Evolutionary conservation across 2,329 filamentous ascomycete genomes (phyloP).

Genomic region (Penicillium sp.): DNA sequence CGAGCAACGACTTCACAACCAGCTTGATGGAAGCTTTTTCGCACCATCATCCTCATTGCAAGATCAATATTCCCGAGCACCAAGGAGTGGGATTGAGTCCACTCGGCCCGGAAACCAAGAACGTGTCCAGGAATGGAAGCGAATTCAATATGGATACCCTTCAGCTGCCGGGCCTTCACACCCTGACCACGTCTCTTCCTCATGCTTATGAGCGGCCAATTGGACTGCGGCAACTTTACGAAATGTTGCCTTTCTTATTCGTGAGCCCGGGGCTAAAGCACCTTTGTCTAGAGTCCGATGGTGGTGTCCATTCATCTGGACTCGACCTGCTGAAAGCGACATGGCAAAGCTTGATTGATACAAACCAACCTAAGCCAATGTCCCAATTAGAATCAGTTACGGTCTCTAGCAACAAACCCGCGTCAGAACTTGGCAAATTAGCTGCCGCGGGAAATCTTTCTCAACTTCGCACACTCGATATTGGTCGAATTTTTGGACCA

Average conservation of each 20-base stretch:
- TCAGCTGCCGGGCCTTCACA: background rate
- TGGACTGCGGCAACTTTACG: background rate
- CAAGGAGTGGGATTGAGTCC: background rate
- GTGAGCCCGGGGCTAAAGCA: conserved; percentile 3
- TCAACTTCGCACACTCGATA: conserved; percentile 1
- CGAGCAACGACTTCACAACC: background rate
- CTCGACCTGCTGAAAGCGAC: background rate
- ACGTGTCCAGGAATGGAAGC: background rate
- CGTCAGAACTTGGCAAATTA: background rate
- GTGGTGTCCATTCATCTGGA: background rate
- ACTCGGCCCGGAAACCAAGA: background rate
- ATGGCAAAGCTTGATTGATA: background rate
- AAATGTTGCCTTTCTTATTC: conserved; percentile 5
- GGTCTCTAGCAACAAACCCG: background rate
- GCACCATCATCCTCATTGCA: conserved; percentile 4
- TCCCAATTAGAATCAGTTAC: conserved; percentile 5
- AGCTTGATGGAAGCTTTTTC: conserved; percentile 1
- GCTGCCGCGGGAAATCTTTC: conserved; percentile 5
- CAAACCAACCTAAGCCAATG: background rate
- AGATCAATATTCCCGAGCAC: background rate
- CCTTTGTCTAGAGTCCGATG: background rate
- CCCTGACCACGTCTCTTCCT: background rate
- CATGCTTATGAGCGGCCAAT: too few relatives aligned
- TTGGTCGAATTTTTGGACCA: background rate
- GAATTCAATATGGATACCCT: conserved; percentile 7